Evolutionary conservation across 163 green algal species (phyloP).

Genomic region (Scenedesmus sp.): DNA sequence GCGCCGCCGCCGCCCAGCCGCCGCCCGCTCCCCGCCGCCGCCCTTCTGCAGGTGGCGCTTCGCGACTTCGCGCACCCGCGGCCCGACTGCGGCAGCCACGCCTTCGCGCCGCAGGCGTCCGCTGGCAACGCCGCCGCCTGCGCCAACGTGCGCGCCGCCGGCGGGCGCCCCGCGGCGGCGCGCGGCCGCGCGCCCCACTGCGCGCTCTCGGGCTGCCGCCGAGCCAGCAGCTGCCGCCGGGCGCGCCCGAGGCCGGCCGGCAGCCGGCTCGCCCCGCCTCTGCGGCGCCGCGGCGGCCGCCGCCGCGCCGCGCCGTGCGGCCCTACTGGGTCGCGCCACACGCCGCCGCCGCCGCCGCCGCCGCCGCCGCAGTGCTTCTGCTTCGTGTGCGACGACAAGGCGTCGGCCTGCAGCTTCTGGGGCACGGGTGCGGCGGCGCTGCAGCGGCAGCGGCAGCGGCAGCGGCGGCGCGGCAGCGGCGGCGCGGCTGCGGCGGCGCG

Average conservation of each 20-base stretch:
- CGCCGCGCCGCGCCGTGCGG: too few species aligned
- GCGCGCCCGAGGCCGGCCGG: too few species aligned
- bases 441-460: not conserved
- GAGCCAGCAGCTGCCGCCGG: too few species aligned
- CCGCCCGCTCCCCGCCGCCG: not conserved
- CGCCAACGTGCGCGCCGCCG: not conserved
- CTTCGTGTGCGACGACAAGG: constrained; percentile 63
- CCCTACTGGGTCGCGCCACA: too few species aligned
- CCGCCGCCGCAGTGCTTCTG: constrained; percentile 61
- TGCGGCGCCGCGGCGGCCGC: too few species aligned
- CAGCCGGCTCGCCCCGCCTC: too few species aligned
- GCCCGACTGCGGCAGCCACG: not conserved
- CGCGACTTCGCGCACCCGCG: constrained; percentile 19
- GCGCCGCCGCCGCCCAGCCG: too few species aligned
- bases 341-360: not conserved
- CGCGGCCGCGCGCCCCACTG: not conserved
- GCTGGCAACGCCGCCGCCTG: constrained; percentile 2
- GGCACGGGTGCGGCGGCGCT: constrained; percentile 49
- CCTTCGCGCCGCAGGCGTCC: not conserved
- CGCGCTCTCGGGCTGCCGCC: too few species aligned
- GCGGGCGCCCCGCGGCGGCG: not conserved
- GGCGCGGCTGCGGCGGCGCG: not conserved
- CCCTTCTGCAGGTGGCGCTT: constrained; percentile 5
- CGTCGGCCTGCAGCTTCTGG: constrained; percentile 56
- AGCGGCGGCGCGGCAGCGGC: not conserved